Evolutionary conservation across 2,329 filamentous ascomycete genomes (phyloP).

Genomic region (Botrytis medusae): DNA sequence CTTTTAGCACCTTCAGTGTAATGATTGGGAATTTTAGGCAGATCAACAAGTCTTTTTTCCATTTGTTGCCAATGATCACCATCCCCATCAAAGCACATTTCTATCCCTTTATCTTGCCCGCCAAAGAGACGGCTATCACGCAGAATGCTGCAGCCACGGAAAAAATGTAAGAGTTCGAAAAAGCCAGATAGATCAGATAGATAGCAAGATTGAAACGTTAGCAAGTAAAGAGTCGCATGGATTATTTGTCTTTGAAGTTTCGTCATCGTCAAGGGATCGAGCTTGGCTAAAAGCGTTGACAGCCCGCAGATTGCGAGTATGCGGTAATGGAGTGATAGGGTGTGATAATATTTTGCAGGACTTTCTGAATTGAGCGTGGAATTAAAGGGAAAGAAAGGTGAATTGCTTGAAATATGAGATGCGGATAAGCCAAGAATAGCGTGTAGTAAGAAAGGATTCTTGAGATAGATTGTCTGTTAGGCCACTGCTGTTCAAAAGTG

Average conservation of each 20-base stretch:
- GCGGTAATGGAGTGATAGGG: background rate
- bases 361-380: background rate
- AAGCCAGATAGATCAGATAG: background rate
- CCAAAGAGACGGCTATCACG: background rate
- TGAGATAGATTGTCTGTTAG: background rate
- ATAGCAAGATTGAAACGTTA: conserved; percentile 11
- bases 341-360: background rate
- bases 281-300: background rate
- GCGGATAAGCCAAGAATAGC: conserved; percentile 5
- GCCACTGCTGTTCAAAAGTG: background rate
- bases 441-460: conserved; percentile 2
- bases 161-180: conserved; percentile 8
- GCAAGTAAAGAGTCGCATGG: background rate
- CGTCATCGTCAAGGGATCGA: background rate
- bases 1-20: background rate
- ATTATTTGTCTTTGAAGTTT: background rate
- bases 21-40: background rate
- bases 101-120: background rate
- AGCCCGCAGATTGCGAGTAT: background rate
- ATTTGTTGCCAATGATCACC: conserved; percentile 1
- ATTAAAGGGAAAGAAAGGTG: background rate
- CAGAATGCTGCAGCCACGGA: conserved; percentile 3
- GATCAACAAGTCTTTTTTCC: background rate
- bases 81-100: background rate
- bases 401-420: background rate